Evolutionary conservation across 768 basidiomycete species (phyloP).

Genomic region (Dentipellis sp.): DNA sequence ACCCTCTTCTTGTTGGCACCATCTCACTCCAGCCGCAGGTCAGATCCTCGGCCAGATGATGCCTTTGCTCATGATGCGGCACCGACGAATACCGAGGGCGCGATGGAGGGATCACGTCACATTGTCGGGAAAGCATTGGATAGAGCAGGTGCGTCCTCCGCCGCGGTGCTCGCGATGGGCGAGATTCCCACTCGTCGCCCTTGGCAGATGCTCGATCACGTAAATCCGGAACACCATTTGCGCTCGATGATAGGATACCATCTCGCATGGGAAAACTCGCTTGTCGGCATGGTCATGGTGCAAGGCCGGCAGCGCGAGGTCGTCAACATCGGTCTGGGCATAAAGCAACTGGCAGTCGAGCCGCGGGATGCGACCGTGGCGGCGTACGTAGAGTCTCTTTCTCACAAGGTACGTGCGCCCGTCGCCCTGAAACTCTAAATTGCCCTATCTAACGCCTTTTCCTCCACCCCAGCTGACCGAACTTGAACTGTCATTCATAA

Average conservation of each 20-base stretch:
- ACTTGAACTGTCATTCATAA: conserved; percentile 44
- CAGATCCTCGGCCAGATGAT: conserved; percentile 65
- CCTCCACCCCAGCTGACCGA: conserved; percentile 34
- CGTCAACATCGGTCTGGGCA: conserved; percentile 74
- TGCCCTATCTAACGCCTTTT: not conserved
- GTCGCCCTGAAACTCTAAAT: not conserved
- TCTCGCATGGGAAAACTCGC: conserved; percentile 53
- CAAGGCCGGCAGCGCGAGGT: conserved; percentile 70
- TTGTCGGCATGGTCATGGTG: conserved; percentile 82
- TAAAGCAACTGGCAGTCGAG: conserved; percentile 57
- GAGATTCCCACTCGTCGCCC: conserved; percentile 2
- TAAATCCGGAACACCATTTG: conserved; percentile 37
- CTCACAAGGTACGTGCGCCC: conserved; percentile 54
- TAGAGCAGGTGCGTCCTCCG: conserved; percentile 52
- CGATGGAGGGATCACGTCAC: conserved; percentile 64
- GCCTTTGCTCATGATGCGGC: conserved; percentile 80
- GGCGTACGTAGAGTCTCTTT: conserved; percentile 62
- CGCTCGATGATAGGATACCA: conserved; percentile 78
- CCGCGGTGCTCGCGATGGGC: not conserved
- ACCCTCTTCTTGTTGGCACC: conserved; percentile 1
- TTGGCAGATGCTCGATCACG: conserved; percentile 50
- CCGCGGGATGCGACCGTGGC: conserved; percentile 48
- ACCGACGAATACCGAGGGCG: conserved; percentile 65
- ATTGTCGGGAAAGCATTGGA: conserved; percentile 67
- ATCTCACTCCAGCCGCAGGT: conserved; percentile 31